Base-by-base conservation (phyloP, 2,329 filamentous ascomycete species). In the Fusarium sp. region DNA sequence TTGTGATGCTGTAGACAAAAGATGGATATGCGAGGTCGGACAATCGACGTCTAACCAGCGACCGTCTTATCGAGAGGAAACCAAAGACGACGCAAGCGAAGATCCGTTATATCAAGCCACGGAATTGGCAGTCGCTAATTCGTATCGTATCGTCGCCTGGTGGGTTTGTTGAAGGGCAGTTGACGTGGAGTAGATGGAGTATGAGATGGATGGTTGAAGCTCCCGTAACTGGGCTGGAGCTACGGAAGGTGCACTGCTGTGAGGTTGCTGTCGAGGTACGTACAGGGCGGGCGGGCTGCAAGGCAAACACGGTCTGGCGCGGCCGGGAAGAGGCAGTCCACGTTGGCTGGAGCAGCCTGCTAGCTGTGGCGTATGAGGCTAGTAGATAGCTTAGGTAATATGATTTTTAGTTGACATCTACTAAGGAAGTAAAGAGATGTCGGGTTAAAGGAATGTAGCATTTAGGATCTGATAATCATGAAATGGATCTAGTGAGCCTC, bases 261-360 rank as follows among this genome's bases (percentile, higher is more conserved):
- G 62, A 65, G 61, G 62, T 65, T 65, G 62, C 45, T 51, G 60
- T 39, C 48, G 46, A 64, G 45, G 68, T 66, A 75, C 71, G 71
- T 72, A 73, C 57, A 68, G 57, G 28, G 28, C 28, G 28, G 28
- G 39, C 40, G 45, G 48, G 61, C 57, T 66, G 71, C 77, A 80
- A 82, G 80, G 80, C 80, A 82, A 81, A 81, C 80, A 81, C 75
- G 74, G 72, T 78, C 78, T 81, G 79, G 79, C 80, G 80, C 74
- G 78, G 77, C 77, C 76, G 48, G 45, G 70, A 65, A 72, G 62
- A 68, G 34, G 14, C n/a, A 64, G 45, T 70, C 71, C 59, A 73
- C 71, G 71, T 65, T 53, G 63, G 43, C 56, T 59, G 39, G 58
- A 49, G 68, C 18, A 68, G 68, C 63, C 68, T 68, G 39, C 36